Conservation (phyloP, 257 asterid genomes). For the Gynochthodes officinalis region DNA sequence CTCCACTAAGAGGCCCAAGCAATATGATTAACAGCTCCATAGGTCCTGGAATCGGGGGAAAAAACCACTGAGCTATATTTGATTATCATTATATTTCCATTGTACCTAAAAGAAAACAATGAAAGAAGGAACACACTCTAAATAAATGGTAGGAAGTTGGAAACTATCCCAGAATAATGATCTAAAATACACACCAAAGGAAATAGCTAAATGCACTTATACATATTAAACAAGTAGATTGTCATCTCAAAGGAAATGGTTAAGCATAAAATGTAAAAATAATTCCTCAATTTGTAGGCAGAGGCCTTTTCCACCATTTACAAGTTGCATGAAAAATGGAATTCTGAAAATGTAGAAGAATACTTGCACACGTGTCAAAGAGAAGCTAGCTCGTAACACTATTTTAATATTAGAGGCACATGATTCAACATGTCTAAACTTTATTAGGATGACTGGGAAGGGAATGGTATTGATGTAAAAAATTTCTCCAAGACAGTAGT, state of each 20-base stretch:
- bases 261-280: background rate
- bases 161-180: background rate
- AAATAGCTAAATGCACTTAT: background rate
- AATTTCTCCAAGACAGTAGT: background rate
- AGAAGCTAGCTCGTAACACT: background rate
- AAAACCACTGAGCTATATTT: too few species aligned
- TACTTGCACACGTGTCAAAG: background rate
- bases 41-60: too few species aligned
- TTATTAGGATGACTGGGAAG: background rate
- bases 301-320: background rate
- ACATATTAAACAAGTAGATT: background rate
- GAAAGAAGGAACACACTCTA: background rate
- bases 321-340: background rate
- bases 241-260: background rate
- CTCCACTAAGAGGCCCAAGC: too few species aligned
- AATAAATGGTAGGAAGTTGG: background rate
- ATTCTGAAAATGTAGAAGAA: background rate
- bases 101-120: too few species aligned
- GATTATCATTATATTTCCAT: too few species aligned
- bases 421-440: background rate
- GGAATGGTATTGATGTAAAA: background rate
- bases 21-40: too few species aligned
- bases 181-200: background rate
- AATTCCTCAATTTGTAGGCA: background rate
- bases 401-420: background rate